phyloP scores from a whole-genome alignment of 768 basidiomycete species.

The Pleurotus giganteus region DNA sequence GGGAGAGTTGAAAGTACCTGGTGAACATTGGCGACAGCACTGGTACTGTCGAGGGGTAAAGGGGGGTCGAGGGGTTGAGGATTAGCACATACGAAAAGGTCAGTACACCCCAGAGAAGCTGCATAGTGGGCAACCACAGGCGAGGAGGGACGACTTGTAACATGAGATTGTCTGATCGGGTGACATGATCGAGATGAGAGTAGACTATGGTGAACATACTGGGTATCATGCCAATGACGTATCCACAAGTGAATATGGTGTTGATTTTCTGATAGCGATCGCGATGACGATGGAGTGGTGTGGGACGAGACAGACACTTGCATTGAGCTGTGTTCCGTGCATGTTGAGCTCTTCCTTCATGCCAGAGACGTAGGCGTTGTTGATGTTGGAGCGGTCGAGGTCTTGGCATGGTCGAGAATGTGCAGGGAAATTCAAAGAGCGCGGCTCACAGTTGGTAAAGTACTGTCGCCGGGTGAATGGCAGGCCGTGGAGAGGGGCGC shows the following conservation, averaged over 20 bases:
- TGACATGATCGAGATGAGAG: conserved; percentile 9
- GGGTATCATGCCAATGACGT: conserved; percentile 73
- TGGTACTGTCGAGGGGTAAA: conserved; percentile 39
- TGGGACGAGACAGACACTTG: conserved; percentile 20
- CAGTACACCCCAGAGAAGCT: conserved; percentile 62
- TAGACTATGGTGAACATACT: conserved; percentile 32
- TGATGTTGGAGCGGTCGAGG: conserved; percentile 65
- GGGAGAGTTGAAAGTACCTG: conserved; percentile 37
- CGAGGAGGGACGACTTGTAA: conserved; percentile 61
- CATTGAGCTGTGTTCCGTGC: conserved; percentile 63
- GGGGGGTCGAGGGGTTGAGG: neutral
- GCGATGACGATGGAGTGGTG: conserved; percentile 5
- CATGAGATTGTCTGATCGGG: conserved; percentile 55
- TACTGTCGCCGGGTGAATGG: conserved; percentile 37
- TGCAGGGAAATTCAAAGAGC: neutral
- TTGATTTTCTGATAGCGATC: conserved; percentile 49
- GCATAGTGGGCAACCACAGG: conserved; percentile 66
- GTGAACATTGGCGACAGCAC: conserved; percentile 50
- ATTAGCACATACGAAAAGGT: conserved; percentile 52
- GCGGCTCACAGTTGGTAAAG: conserved; percentile 56
- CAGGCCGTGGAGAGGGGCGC: conserved; percentile 6
- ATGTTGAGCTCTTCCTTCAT: conserved; percentile 73
- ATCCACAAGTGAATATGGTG: conserved; percentile 72
- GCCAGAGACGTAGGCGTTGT: conserved; percentile 77
- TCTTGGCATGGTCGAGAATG: conserved; percentile 33